Evolutionary conservation across 164 flowering plant genomes (phyloP).

Genomic region (Aristolochia fimbriata): DNA sequence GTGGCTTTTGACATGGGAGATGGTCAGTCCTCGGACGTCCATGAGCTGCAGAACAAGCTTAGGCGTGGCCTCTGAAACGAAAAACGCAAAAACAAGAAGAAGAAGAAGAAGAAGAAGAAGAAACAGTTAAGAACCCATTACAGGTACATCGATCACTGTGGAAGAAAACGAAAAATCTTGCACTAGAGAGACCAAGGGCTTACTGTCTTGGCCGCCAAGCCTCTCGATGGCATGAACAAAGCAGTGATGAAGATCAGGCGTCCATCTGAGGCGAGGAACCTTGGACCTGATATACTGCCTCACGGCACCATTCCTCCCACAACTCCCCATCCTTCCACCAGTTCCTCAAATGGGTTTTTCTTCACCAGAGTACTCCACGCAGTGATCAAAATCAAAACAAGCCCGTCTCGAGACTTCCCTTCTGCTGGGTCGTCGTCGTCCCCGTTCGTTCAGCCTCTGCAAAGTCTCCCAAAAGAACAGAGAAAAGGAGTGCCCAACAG

Average conservation of each 20-base stretch:
- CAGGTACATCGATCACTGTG: too few species aligned
- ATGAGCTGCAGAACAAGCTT: constrained; percentile 79
- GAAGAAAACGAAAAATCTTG: neutral
- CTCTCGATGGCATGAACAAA: constrained; percentile 76
- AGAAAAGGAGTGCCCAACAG: too few species aligned
- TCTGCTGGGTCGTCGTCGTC: constrained; percentile 2
- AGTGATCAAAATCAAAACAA: too few species aligned
- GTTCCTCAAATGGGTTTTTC: neutral
- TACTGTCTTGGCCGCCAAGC: constrained; percentile 87
- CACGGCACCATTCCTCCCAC: constrained; percentile 61
- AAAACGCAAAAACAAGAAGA: too few species aligned
- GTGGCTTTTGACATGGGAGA: constrained; percentile 93
- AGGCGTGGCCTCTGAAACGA: constrained; percentile 66
- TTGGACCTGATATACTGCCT: constrained; percentile 76
- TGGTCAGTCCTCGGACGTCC: constrained; percentile 82
- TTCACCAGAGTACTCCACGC: neutral
- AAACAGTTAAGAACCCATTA: too few species aligned
- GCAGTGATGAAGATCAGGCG: constrained; percentile 77
- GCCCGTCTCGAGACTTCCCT: too few species aligned
- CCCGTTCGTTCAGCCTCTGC: neutral
- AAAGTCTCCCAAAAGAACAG: neutral
- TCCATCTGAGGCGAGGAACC: constrained; percentile 80
- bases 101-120: too few species aligned
- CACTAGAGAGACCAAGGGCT: constrained; percentile 9
- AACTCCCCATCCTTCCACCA: constrained; percentile 35